Conservation (phyloP, 2,329 filamentous ascomycete genomes). For the Helotiales sp. region DNA sequence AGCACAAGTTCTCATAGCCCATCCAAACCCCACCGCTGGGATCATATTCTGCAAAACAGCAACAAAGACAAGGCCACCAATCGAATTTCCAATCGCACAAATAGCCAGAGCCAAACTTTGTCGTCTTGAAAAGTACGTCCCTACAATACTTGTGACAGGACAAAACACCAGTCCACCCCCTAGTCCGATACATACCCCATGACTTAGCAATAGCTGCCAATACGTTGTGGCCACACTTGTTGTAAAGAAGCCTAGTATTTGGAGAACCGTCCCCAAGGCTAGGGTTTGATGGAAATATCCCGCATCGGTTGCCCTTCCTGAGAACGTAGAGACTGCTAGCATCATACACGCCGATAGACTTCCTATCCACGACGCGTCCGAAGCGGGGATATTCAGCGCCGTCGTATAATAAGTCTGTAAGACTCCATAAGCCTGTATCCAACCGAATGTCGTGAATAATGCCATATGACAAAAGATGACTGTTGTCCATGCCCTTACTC, state of each 20-base stretch:
- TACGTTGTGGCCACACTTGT: constrained; percentile 39
- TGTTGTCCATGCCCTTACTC: constrained; percentile 34
- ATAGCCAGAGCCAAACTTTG: constrained; percentile 37
- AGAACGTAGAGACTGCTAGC: constrained; percentile 34
- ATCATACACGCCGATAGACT: constrained; percentile 44
- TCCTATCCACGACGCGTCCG: constrained; percentile 45
- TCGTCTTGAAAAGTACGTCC: constrained; percentile 44
- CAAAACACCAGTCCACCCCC: constrained; percentile 45
- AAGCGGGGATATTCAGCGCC: constrained; percentile 34
- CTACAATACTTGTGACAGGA: constrained; percentile 56
- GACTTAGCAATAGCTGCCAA: constrained; percentile 47
- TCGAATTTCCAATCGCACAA: constrained; percentile 53
- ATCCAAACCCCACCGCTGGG: constrained; percentile 41
- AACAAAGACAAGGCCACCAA: constrained; percentile 65
- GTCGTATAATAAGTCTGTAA: constrained; percentile 42
- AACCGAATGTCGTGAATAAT: constrained; percentile 36
- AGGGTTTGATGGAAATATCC: constrained; percentile 32
- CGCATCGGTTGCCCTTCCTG: constrained; percentile 17
- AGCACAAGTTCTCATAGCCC: constrained; percentile 45
- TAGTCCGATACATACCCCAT: constrained; percentile 46
- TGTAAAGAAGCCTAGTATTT: constrained; percentile 47
- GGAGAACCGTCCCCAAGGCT: constrained; percentile 29
- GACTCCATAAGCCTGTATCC: constrained; percentile 31
- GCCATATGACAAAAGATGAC: constrained; percentile 32
- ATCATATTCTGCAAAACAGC: constrained; percentile 47